Percentiles rank a stretch among this genome's conserved stretches.
Conservation (phyloP, 176 grass and related monocot species). For the Bromus sterilis region DNA sequence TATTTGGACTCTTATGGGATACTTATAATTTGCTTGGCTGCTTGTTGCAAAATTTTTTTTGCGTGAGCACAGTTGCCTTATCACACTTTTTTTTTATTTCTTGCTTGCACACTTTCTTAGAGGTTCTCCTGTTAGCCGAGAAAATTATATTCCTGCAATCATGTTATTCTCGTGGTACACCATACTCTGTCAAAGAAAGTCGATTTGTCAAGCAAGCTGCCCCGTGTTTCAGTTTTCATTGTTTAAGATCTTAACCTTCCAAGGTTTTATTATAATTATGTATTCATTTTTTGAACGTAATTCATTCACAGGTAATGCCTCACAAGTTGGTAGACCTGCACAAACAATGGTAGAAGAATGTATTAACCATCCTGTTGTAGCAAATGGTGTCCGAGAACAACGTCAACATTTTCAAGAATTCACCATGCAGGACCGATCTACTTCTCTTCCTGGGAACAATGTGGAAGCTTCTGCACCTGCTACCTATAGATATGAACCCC, state of each 20-base stretch:
- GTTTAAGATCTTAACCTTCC: neutral
- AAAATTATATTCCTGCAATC: neutral
- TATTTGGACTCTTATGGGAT: neutral
- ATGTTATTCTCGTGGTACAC: neutral
- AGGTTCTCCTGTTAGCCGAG: neutral
- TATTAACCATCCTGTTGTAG: conserved; percentile 18
- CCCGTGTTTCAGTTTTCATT: neutral
- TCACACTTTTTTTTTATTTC: neutral
- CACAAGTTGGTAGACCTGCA: conserved; percentile 23
- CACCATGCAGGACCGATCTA: conserved; percentile 24
- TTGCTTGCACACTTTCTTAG: neutral
- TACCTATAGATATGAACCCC: neutral
- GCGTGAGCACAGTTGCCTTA: neutral
- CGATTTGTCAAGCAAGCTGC: neutral
- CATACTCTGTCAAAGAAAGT: neutral
- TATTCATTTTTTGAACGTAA: no score
- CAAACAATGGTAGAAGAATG: neutral
- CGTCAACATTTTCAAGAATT: conserved; percentile 11
- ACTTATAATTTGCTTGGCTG: neutral
- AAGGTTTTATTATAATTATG: neutral
- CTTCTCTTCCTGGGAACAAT: conserved; percentile 23
- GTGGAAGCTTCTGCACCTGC: conserved; percentile 16
- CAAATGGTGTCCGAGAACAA: conserved; percentile 16
- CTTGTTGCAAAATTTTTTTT: neutral
- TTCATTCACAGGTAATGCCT: conserved; percentile 21